These are phyloP conservation scores for Pelargonium cotyledonis DNA, from an alignment of 441 rosid genomes.

Conservation along the genomic window DNA sequence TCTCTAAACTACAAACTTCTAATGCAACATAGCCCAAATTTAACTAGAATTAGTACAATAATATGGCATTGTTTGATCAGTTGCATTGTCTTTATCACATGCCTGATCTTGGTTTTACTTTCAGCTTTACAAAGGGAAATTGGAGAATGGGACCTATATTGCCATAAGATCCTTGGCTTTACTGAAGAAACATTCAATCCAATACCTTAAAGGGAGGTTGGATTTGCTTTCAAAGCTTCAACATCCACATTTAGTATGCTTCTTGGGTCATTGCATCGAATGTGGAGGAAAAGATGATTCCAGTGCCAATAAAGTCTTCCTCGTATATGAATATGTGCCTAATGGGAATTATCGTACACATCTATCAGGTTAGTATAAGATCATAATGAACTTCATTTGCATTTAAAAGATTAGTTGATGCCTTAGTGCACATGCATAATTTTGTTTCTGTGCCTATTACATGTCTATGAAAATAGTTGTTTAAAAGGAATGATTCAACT, in stretches of 20 bases:
- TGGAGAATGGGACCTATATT: slow-evolving; percentile 64
- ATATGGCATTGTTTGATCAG: too few species aligned
- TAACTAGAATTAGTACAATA: too few species aligned
- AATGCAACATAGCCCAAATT: too few species aligned
- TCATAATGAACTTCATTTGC: slow-evolving; percentile 9
- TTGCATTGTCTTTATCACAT: too few species aligned
- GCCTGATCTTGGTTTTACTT: slow-evolving; percentile 12
- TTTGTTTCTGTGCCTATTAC: not conserved
- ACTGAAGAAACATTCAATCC: slow-evolving; percentile 58
- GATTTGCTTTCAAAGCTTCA: slow-evolving; percentile 78
- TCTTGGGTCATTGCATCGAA: slow-evolving; percentile 78
- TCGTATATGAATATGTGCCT: slow-evolving; percentile 61
- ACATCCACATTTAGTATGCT: slow-evolving; percentile 81
- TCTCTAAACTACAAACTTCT: too few species aligned
- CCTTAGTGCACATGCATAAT: not conserved
- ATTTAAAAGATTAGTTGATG: not conserved
- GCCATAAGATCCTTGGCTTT: slow-evolving; percentile 56
- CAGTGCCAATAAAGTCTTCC: slow-evolving; percentile 46
- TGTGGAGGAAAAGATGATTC: slow-evolving; percentile 41
- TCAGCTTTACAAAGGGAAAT: slow-evolving; percentile 79
- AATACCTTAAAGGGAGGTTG: slow-evolving; percentile 59
- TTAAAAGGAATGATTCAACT: too few species aligned
- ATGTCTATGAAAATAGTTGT: not conserved
- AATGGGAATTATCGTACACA: slow-evolving; percentile 61
- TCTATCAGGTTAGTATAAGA: slow-evolving; percentile 58